Evolutionary conservation across 2,329 filamentous ascomycete species (phyloP).

Genomic region (Ilyonectria destructans): DNA sequence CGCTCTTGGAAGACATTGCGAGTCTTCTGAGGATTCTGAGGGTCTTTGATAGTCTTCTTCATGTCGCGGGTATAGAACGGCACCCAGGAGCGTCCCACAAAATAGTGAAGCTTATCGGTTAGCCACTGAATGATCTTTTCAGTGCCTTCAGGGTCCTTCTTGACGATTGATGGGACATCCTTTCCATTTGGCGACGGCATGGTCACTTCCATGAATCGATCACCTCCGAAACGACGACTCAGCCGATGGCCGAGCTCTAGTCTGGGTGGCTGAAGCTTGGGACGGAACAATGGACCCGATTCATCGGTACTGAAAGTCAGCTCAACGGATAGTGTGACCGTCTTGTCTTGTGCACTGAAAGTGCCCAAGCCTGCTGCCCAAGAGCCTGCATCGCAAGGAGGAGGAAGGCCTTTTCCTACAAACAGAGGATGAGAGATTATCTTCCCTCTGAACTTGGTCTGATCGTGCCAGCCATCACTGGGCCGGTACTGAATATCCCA

Average conservation of each 20-base stretch:
- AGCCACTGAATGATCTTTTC: slow-evolving; percentile 54
- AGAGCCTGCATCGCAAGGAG: slow-evolving; percentile 59
- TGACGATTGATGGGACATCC: slow-evolving; percentile 49
- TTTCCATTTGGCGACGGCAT: slow-evolving; percentile 61
- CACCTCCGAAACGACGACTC: slow-evolving; percentile 69
- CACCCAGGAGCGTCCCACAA: slow-evolving; percentile 65
- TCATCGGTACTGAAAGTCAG: slow-evolving; percentile 57
- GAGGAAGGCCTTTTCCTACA: slow-evolving; percentile 63
- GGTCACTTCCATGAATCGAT: slow-evolving; percentile 72
- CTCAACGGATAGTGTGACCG: slow-evolving; percentile 62
- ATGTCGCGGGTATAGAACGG: slow-evolving; percentile 63
- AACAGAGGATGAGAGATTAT: slow-evolving; percentile 61
- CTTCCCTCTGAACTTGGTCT: slow-evolving; percentile 59
- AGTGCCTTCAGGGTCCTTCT: slow-evolving; percentile 51
- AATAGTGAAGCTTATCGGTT: slow-evolving; percentile 53
- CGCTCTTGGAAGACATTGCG: slow-evolving; percentile 55
- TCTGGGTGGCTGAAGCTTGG: slow-evolving; percentile 65
- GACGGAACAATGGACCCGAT: slow-evolving; percentile 60
- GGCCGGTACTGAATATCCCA: slow-evolving; percentile 56
- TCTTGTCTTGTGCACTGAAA: slow-evolving; percentile 55
- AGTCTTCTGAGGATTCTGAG: slow-evolving; percentile 36
- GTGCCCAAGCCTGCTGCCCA: slow-evolving; percentile 63
- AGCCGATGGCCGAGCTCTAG: slow-evolving; percentile 68
- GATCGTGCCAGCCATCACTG: slow-evolving; percentile 59
- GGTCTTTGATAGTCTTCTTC: slow-evolving; percentile 58